These are phyloP conservation scores for Globisporangium recalcitrans DNA, from an alignment of 352 stramenopile genomes.

Conservation along the genomic window DNA sequence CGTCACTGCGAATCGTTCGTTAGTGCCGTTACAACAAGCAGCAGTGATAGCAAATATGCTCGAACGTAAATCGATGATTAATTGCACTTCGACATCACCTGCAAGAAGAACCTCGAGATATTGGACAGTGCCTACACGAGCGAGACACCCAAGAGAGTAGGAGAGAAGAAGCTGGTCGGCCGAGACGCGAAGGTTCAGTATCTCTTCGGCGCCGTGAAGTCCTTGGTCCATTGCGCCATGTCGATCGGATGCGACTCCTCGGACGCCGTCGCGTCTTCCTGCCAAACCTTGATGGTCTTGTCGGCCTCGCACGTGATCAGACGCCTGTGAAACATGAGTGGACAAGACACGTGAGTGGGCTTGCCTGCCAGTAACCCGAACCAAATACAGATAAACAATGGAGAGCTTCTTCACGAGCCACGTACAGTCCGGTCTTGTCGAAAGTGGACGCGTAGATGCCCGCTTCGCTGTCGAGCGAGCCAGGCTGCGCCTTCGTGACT, in stretches of 20 bases:
- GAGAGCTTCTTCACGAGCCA: constrained; percentile 9
- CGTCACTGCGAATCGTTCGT: constrained; percentile 48
- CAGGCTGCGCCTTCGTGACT: constrained; percentile 91
- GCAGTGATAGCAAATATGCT: too few species aligned
- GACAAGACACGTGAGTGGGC: constrained; percentile 1
- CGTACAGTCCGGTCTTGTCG: constrained; percentile 94
- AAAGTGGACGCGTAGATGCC: constrained; percentile 96
- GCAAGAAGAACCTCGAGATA: too few species aligned
- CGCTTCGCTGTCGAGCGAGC: constrained; percentile 97
- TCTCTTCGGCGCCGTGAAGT: constrained; percentile 78
- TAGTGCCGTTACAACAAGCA: constrained; percentile 1
- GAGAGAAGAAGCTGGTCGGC: too few species aligned
- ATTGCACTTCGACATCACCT: too few species aligned
- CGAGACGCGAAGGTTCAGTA: constrained; percentile 44
- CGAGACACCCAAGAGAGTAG: too few species aligned
- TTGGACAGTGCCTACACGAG: too few species aligned
- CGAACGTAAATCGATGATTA: too few species aligned
- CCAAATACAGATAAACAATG: constrained; percentile 6
- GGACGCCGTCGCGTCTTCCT: constrained; percentile 93
- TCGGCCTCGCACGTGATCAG: constrained; percentile 99
- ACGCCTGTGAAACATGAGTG: constrained; percentile 53
- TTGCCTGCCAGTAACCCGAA: not conserved
- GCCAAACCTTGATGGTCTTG: constrained; percentile 99
- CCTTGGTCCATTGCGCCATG: constrained; percentile 97
- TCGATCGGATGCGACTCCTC: constrained; percentile 96